Evolutionary conservation across 371 early-diverging fungal species (phyloP), one percentile per base, ranked within the genome.

Genomic region (Parasitella parasitica): DNA sequence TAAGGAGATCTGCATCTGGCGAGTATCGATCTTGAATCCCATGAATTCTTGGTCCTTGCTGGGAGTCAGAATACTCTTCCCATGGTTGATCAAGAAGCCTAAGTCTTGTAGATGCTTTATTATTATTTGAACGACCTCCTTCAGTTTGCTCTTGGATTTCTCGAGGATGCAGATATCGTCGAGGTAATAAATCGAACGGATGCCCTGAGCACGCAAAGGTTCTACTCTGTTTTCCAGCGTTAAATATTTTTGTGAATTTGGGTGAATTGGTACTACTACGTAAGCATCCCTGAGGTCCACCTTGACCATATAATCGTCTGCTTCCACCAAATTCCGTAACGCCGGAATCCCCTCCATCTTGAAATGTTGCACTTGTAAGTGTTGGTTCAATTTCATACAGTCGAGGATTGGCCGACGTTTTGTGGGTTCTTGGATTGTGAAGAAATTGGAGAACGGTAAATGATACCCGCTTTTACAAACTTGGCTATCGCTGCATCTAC

Each of bases 21-120:
- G 59, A 0, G 56, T 55, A 30, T 64, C 46, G 58, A 64, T 57
- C n/a, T 24, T 9, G 32, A 64, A 57, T 2, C 57, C 66, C 12
- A 61, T 9, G 16, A 50, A 58, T 46, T 67, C 67, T 38, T 62
- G 54, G 11, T 9, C 38, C 11, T 58, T 13, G 2, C 15, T 39
- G 26, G 67, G 63, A 4, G 2, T 37, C 0, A 67, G 28, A 9
- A 37, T 11, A 39, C 63, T 67, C 18, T 67, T 67, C 27, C 32
- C n/a, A 0, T 28, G 13, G 30, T 67, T 62, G 37, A 62, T 58
- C 1, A 67, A 34, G 13, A 67, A 62, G 2, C 67, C 67, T 6
- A 67, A 9, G 3, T 11, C 34, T 22, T 53, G 22, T 4, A 61
- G 43, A 28, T 66, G 61, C 1, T 26, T 20, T 2, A 34, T 48